phyloP scores from a whole-genome alignment of 257 asterid genomes.

The Solanum piurae region DNA sequence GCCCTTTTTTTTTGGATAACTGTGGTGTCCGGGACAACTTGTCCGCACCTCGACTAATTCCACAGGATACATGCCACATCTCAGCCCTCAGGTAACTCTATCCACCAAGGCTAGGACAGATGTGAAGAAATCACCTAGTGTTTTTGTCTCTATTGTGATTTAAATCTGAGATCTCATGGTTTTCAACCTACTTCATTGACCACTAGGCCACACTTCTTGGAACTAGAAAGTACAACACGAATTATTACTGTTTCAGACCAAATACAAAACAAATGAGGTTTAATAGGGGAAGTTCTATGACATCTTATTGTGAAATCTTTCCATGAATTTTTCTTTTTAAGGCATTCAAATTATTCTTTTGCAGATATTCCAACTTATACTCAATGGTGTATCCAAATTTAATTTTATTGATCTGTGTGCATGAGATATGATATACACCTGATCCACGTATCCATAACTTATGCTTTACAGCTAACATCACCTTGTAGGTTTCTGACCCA shows the following conservation, averaged over 20 bases:
- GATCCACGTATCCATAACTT: not conserved
- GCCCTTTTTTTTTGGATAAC: no score
- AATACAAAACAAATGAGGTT: not conserved
- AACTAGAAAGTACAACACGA: not conserved
- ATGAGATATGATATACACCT: not conserved
- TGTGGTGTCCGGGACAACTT: not conserved
- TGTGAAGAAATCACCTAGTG: not conserved
- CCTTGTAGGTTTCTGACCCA: not conserved
- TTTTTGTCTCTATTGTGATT: not conserved
- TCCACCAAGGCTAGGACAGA: not conserved
- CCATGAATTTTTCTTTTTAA: not conserved
- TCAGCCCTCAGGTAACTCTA: not conserved
- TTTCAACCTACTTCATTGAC: not conserved
- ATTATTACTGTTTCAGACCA: not conserved
- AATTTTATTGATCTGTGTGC: not conserved
- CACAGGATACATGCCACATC: not conserved
- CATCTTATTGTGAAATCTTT: not conserved
- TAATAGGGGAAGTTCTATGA: not conserved
- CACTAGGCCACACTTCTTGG: not conserved
- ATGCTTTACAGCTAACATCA: not conserved
- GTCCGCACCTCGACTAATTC: not conserved
- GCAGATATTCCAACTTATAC: not conserved
- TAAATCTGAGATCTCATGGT: not conserved
- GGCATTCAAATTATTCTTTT: not conserved
- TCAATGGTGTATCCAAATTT: not conserved